Base-by-base conservation (phyloP, 495 filamentous ascomycete species). In the Podospora fimiseda region DNA sequence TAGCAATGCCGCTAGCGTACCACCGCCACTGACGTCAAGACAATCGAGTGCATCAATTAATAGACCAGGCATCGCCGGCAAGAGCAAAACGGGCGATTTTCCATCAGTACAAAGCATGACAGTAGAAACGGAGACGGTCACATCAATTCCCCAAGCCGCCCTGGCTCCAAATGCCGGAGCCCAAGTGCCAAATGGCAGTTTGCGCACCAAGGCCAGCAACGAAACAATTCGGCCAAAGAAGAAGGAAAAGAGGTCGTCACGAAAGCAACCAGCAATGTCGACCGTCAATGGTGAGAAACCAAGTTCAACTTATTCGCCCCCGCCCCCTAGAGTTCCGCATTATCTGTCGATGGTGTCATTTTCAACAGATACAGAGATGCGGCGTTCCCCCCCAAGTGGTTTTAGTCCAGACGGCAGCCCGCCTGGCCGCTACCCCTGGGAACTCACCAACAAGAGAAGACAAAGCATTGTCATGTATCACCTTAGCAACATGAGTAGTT, bases 141-240 rank as follows among this genome's bases (percentile, higher is more conserved):
- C 80, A 30, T 92, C 93, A 14, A 88, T 96, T 30, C 90, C 89
- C 5, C 92, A 94, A 61, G 83, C 94, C n/a, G 85, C 88, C 11
- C 68, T 94, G 24, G 83, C 84, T 20, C 79, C 86, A 21, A 85
- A 77, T 13, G 72, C 80, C 4, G 82, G 81, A 20, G 80, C 85
- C 38, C 81, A 86, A 56, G 78, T 78, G 21, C 72, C 77, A 15
- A 77, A 76, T 56, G 87, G 85, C 22, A 95, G 88, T 59, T 70
- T 98, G 40, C 84, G 91, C 57, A 80, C 86, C 59, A 94, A 95
- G 64, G 83, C 85, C 9, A 96, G 92, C 64, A 87, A 80, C 9
- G 93, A 98, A 64, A 97, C 94, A 0, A 96, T 98, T 49, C 83
- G 89, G 53, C 89, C 94, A 69, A 94, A 89, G 68, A 93, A 92